These are phyloP conservation scores for Eutypa lata DNA, from an alignment of 2,329 filamentous ascomycete species.

Conservation along the genomic window DNA sequence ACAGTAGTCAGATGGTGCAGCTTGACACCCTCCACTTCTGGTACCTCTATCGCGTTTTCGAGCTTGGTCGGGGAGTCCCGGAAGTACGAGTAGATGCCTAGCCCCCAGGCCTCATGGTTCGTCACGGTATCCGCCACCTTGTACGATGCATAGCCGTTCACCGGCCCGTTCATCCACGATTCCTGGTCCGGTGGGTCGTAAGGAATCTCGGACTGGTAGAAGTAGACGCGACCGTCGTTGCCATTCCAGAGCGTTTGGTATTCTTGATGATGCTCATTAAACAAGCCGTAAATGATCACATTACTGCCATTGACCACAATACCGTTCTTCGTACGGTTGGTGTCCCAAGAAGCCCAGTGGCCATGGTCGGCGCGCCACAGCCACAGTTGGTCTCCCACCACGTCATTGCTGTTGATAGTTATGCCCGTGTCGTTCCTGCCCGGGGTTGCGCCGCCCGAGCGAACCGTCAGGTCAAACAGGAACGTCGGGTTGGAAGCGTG, in stretches of 20 bases:
- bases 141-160: constrained; percentile 31
- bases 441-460: constrained; percentile 22
- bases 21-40: constrained; percentile 20
- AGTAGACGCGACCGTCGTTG: constrained; percentile 27
- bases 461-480: constrained; percentile 30
- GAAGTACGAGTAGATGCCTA: constrained; percentile 32
- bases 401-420: constrained; percentile 27
- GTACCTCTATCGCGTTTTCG: constrained; percentile 30
- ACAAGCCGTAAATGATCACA: constrained; percentile 29
- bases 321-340: constrained; percentile 28
- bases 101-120: constrained; percentile 29
- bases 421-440: constrained; percentile 27
- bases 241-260: constrained; percentile 32
- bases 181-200: constrained; percentile 29
- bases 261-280: constrained; percentile 32
- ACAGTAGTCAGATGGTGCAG: constrained; percentile 30
- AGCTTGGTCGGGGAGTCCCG: constrained; percentile 30
- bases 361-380: constrained; percentile 32
- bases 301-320: constrained; percentile 28
- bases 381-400: constrained; percentile 30
- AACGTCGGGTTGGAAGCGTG: constrained; percentile 28
- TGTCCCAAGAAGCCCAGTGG: constrained; percentile 24
- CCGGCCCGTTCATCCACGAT: constrained; percentile 23
- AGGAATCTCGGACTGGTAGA: constrained; percentile 33
- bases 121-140: constrained; percentile 27